Percentiles rank a stretch among this genome's conserved stretches.
These are phyloP conservation scores for Fraxinus xanthoxyloides DNA, from an alignment of 305 asterid species.

Conservation along the genomic window DNA sequence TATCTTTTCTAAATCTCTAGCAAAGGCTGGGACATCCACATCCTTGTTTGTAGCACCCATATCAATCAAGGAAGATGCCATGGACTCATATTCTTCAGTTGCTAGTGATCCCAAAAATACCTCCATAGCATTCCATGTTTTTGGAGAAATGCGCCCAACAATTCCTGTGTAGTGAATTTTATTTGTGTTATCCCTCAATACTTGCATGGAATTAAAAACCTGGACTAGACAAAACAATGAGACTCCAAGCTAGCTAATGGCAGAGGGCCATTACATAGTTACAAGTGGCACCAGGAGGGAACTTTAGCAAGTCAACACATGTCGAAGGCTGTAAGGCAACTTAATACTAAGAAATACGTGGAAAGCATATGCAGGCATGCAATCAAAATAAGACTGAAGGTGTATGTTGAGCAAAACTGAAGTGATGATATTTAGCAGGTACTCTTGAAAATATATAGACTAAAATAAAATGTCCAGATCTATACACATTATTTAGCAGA, in stretches of 20 bases:
- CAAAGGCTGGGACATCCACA: constrained; percentile 75
- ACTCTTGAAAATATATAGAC: neutral
- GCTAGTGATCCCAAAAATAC: constrained; percentile 69
- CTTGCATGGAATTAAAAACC: neutral
- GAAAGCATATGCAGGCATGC: neutral
- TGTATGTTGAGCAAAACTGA: neutral
- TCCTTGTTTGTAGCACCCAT: constrained; percentile 89
- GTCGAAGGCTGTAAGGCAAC: constrained; percentile 1
- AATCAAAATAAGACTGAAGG: neutral
- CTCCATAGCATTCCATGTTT: constrained; percentile 97
- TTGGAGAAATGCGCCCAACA: constrained; percentile 94
- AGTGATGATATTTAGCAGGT: neutral
- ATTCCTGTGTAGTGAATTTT: constrained; percentile 57
- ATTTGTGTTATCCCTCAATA: constrained; percentile 8
- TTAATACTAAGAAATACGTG: constrained; percentile 8
- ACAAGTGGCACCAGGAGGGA: neutral
- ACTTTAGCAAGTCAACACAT: neutral
- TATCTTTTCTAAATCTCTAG: constrained; percentile 76
- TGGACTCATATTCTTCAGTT: constrained; percentile 72
- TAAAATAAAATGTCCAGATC: neutral
- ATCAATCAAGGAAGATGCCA: constrained; percentile 92
- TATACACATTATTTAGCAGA: neutral
- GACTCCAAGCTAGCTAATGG: neutral
- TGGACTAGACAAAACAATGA: neutral
- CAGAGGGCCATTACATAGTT: neutral